A percentile compares a stretch with the other conserved stretches of the same genome.
Conservation (phyloP, 345 rosid species). For the Mallotus nudiflorus region DNA sequence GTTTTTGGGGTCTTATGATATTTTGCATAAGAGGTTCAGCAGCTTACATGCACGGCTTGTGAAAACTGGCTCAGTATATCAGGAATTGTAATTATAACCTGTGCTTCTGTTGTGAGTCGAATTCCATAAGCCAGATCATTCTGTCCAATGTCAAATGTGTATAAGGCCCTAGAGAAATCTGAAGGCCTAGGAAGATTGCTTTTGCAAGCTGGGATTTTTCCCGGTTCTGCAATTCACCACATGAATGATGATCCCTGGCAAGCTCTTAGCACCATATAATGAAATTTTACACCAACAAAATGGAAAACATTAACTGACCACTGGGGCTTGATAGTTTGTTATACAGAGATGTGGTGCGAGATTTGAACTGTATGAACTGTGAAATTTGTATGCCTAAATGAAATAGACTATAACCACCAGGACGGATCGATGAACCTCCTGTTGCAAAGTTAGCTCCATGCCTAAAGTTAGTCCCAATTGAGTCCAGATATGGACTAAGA, state of each 20-base stretch:
- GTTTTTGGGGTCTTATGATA: not conserved
- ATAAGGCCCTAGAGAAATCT: constrained; percentile 68
- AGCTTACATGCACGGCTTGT: constrained; percentile 49
- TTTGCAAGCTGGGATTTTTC: constrained; percentile 22
- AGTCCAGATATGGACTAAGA: constrained; percentile 35
- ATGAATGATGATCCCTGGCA: not conserved
- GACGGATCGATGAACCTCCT: constrained; percentile 25
- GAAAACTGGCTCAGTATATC: constrained; percentile 45
- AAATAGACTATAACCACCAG: constrained; percentile 40
- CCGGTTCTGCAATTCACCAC: constrained; percentile 11
- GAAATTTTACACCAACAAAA: no score
- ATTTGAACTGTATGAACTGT: constrained; percentile 51
- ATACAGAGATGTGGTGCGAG: constrained; percentile 38
- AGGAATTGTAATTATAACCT: constrained; percentile 59
- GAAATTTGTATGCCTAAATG: constrained; percentile 42
- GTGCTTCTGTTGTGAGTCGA: constrained; percentile 38
- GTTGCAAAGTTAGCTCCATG: constrained; percentile 44
- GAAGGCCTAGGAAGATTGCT: constrained; percentile 58
- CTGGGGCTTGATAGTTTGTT: constrained; percentile 30
- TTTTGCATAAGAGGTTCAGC: not conserved
- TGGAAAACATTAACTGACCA: constrained; percentile 24
- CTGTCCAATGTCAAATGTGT: constrained; percentile 72
- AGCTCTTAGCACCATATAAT: no score
- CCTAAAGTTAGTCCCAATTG: constrained; percentile 31
- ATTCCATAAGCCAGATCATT: constrained; percentile 63